Base-by-base conservation (phyloP, 2,329 filamentous ascomycete species). In the Davidsoniella virescens region DNA sequence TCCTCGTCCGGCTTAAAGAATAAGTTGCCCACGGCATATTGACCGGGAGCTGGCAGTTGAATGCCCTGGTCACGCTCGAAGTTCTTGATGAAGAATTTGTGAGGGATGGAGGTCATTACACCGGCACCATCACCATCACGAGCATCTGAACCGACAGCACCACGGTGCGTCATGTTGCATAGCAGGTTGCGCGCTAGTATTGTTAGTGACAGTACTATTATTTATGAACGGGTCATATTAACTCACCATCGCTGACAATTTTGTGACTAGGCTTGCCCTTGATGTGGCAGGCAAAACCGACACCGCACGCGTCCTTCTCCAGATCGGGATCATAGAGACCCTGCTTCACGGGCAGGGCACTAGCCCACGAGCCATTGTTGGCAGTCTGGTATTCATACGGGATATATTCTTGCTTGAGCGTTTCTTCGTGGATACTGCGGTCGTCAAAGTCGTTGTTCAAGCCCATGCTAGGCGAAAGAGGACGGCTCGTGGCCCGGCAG, bases 151-250 rank as follows among this genome's bases (percentile, higher is more conserved):
- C 92, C 92, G 60, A 96, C 90, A 56, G 92, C 92, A 73, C 92
- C 92, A 65, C 92, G 84, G 73, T 98, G 92, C 74, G 92, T 96
- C 92, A 98, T 98, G 76, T 98, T 96, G 76, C 92, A 98, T 56
- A 98, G 80, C 55, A 98, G 75, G 68, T 88, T 94, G 57, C 86
- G 84, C 58, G 88, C 86, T 92, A 56, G 37, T 10, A 5, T 58
- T 17, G 43, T 52, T 42, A 40, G 26, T 16, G 2, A 17, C 16
- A 20, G 16, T 17, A 46, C 16, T 16, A 37, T 41, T n/a, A 25
- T 9, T 29, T n/a, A 20, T 17, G n/a, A 33, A 36, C 5, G 33
- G 12, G 29, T 9, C 41, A 18, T 23, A 26, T 40, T 37, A 17
- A 68, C 80, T 70, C 67, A 92, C 86, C 90, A 94, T 96, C 90